Conservation (phyloP, 805 yeast genomes). For the Saccharomycopsis sp. region DNA sequence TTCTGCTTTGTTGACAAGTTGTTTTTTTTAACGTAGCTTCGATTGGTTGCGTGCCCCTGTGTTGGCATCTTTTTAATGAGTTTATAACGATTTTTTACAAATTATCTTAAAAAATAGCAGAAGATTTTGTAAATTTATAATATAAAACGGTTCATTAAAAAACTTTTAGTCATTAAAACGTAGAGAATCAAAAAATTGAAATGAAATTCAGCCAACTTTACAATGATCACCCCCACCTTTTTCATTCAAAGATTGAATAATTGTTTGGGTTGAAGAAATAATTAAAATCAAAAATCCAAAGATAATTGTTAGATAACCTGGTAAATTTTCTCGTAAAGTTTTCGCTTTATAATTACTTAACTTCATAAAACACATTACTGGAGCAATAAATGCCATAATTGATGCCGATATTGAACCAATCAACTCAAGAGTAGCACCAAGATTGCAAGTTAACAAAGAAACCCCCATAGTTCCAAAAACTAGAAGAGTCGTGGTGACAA, state of each 20-base stretch:
- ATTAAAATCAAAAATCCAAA: conserved; percentile 77
- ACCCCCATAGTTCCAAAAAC: conserved; percentile 65
- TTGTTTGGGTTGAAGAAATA: conserved; percentile 69
- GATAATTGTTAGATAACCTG: conserved; percentile 47
- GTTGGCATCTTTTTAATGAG: no score
- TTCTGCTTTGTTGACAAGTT: no score
- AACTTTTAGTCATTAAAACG: no score
- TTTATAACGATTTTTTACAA: no score
- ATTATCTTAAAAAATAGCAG: no score
- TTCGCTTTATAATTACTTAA: conserved; percentile 41
- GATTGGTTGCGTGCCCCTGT: no score
- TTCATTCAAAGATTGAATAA: conserved; percentile 21
- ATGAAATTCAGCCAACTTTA: conserved; percentile 1
- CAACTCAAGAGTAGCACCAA: conserved; percentile 81
- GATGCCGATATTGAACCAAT: conserved; percentile 94
- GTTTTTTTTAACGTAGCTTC: no score
- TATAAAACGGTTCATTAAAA: no score
- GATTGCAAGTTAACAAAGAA: conserved; percentile 70
- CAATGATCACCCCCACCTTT: background rate
- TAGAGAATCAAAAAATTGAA: no score
- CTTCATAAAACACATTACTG: conserved; percentile 73
- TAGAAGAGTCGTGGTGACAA: conserved; percentile 51
- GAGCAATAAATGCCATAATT: conserved; percentile 82
- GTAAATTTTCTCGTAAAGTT: conserved; percentile 34
- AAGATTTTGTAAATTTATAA: no score